Evolutionary conservation across 495 filamentous ascomycete species (phyloP).

Genomic region (Cladorrhinum samala): DNA sequence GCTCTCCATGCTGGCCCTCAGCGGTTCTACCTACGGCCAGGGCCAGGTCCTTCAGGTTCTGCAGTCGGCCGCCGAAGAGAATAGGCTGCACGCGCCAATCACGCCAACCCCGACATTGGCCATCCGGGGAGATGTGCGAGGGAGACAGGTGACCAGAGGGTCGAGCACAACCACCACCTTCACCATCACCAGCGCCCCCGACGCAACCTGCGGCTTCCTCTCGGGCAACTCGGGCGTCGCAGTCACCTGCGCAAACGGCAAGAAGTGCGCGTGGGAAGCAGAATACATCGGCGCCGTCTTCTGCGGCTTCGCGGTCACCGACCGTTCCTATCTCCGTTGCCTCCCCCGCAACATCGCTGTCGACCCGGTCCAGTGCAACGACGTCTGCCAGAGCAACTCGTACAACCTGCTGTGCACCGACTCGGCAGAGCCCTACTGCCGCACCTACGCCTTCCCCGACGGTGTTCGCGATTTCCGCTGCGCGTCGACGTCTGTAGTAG

Average conservation of each 20-base stretch:
- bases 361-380: slow-evolving; percentile 5
- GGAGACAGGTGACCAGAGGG: neutral
- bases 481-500: neutral
- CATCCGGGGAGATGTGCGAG: neutral
- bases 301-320: slow-evolving; percentile 1
- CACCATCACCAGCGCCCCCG: slow-evolving; percentile 4
- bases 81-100: neutral
- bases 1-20: neutral
- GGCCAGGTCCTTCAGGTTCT: neutral
- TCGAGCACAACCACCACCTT: slow-evolving; percentile 3
- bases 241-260: slow-evolving; percentile 9
- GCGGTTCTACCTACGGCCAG: neutral
- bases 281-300: slow-evolving; percentile 5
- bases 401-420: slow-evolving; percentile 12
- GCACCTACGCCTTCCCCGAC: slow-evolving; percentile 5
- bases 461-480: slow-evolving; percentile 6
- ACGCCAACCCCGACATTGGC: slow-evolving; percentile 4
- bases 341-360: neutral
- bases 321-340: slow-evolving; percentile 1
- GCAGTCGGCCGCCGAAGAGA: slow-evolving; percentile 5
- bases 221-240: slow-evolving; percentile 1
- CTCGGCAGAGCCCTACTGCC: slow-evolving; percentile 4
- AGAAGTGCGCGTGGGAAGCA: slow-evolving; percentile 5
- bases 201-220: slow-evolving; percentile 8
- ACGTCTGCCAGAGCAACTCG: slow-evolving; percentile 8